These are phyloP conservation scores for Epichloe hybrida DNA, from an alignment of 2,329 filamentous ascomycete species.

Conservation along the genomic window DNA sequence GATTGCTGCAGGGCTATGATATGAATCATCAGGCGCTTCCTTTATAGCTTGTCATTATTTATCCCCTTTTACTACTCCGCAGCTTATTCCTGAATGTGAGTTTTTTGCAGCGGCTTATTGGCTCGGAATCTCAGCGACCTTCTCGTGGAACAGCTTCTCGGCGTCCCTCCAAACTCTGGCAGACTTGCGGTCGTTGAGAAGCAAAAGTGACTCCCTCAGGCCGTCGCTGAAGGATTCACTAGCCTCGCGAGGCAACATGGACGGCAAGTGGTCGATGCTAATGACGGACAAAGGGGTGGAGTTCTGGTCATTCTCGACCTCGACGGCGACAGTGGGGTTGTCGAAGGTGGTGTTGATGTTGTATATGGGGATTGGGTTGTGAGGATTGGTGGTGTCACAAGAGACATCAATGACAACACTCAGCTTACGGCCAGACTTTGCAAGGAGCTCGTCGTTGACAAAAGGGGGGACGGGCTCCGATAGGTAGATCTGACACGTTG, in stretches of 20 bases:
- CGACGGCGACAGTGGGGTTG: constrained; percentile 70
- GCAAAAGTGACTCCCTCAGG: constrained; percentile 2
- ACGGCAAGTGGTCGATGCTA: constrained; percentile 75
- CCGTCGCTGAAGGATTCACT: constrained; percentile 37
- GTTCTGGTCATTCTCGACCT: constrained; percentile 42
- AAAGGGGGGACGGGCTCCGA: constrained; percentile 47
- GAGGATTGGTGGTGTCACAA: constrained; percentile 41
- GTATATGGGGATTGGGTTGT: constrained; percentile 69
- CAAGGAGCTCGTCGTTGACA: constrained; percentile 56
- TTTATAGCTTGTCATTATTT: no score
- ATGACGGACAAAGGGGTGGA: constrained; percentile 53
- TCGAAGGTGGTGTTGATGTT: constrained; percentile 73
- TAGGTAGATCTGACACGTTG: constrained; percentile 6
- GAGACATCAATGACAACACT: constrained; percentile 70
- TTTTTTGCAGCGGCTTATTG: not conserved
- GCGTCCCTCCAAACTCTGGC: constrained; percentile 5
- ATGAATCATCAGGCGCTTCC: no score
- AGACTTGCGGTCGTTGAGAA: constrained; percentile 2
- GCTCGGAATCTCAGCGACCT: constrained; percentile 3
- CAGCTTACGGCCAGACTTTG: constrained; percentile 52
- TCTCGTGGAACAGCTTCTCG: constrained; percentile 4
- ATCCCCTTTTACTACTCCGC: no score
- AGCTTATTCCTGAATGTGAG: no score
- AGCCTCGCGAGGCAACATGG: constrained; percentile 72
- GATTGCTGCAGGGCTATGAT: no score